Base-by-base conservation (phyloP, 768 basidiomycete species). In the Boletus insuetus region DNA sequence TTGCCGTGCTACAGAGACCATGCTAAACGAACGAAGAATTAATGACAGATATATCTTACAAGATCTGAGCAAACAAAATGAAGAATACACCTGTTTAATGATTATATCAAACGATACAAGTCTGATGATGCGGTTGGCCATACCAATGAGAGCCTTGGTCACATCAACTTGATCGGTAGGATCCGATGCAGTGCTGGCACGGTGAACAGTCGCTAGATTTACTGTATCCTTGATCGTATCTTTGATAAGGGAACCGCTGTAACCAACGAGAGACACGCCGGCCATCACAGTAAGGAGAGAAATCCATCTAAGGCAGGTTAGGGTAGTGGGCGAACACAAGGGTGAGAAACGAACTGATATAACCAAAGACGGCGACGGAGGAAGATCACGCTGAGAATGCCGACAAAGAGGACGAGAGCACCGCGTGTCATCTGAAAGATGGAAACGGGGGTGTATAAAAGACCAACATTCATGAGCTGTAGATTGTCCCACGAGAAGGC, bases 381-480 rank as follows among this genome's bases (percentile, higher is more conserved):
- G 79, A 98, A 98, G 53, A 94, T 69, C 65, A 98, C 94, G 48
- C 88, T 91, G 62, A 98, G 82, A 52, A 91, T 67, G 44, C 94
- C 96, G 56, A 98, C 96, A 73, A 94, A 98, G 51, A 96, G 81
- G 46, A 97, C 93, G 54, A 97, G 84, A 41, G 93, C 89, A 48
- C 95, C 94, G 55, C 89, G 85, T 57, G 87, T 92, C 94, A 97
- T 96, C 73, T 97, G 96, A 77, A 92, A 98, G 63, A 98, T 93
- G 41, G 91, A 94, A 51, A 99, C 97, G 29, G 96, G 96, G 2
- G 94, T 95, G 72, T 95, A 93, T 37, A 99, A 81, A 45, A 99
- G 81, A 51, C 97, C 97, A 61, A 96, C 79, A 68, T 97, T 97
- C 97, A 98, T 98, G 61, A 97, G 75, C 75, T 79, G 68, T 62